Base-by-base conservation (phyloP, 2,329 filamentous ascomycete species). In the Pseudogymnoascus sp. region DNA sequence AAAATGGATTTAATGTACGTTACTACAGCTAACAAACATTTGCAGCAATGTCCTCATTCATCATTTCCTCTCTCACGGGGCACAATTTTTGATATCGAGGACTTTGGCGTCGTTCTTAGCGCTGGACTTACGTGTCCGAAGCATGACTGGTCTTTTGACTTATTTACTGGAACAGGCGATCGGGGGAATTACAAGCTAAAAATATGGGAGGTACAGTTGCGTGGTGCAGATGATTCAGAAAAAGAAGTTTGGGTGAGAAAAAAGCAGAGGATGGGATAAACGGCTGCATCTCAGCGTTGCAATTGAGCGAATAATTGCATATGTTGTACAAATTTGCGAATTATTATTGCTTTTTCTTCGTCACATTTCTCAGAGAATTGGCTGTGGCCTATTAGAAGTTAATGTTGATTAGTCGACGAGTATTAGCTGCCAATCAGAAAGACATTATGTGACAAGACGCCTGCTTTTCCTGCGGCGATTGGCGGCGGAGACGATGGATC, bases 101-200 rank as follows among this genome's bases (percentile, higher is more conserved):
- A 90, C 63, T 90, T 89, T 68, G 86, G 87, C 0, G 74, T 87
- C 2, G 76, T 79, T 4, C 70, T 87, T 6, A 86, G 83, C 60
- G 78, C 83, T 0, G 87, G 85, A 0, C 73, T 90, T 3, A 80
- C 78, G 0, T 90, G 87, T 69, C 84, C 86, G 0, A 88, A 88
- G 64, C 86, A 89, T 64, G 82, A 77, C 4, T 90, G 87, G 87
- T 86, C 84, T 0, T 90, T 89, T 70, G 87, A 90, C 68, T 67
- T 89, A 2, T 81, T 83, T 59, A 82, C 85, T 0, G 87, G 87
- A 0, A 75, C 76, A 66, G 78, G 78, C 1, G 87, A 89, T 69
- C 79, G 85, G 0, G 85, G 80, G 1, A 81, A 73, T 50, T 89
- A 89, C 67, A 79, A 74, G 62, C 74, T 89, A 8, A 78, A 78